These are phyloP conservation scores for Suhomyces canberraensis DNA, from an alignment of 805 yeast species.

Conservation along the genomic window DNA sequence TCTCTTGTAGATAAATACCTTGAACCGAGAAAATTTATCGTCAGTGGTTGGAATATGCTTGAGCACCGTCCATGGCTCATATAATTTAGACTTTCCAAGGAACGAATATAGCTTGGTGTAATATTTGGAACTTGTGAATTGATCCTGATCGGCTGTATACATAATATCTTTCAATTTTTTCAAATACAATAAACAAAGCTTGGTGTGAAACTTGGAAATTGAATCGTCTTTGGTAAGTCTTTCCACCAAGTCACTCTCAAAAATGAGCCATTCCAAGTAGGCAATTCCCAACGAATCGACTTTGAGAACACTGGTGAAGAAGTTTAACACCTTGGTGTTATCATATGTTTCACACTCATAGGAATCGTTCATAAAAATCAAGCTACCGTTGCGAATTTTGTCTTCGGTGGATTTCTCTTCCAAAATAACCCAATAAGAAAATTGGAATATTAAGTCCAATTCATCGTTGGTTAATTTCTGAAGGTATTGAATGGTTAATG, in stretches of 20 bases:
- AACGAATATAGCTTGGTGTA: constrained; percentile 34
- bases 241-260: constrained; percentile 32
- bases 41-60: constrained; percentile 32
- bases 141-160: constrained; percentile 6
- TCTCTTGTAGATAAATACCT: constrained; percentile 56
- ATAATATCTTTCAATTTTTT: constrained; percentile 16
- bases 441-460: constrained; percentile 55
- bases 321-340: constrained; percentile 50
- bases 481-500: constrained; percentile 52
- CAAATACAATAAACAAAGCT: constrained; percentile 32
- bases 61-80: constrained; percentile 36
- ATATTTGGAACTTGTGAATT: constrained; percentile 11
- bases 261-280: constrained; percentile 47
- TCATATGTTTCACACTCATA: constrained; percentile 59
- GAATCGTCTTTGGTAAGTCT: constrained; percentile 12
- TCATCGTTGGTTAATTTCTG: constrained; percentile 50
- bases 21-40: constrained; percentile 39
- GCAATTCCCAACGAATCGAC: constrained; percentile 23
- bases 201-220: constrained; percentile 31
- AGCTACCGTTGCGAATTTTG: constrained; percentile 30
- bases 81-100: constrained; percentile 28
- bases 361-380: constrained; percentile 65
- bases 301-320: constrained; percentile 31
- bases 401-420: constrained; percentile 13
- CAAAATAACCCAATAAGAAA: constrained; percentile 49